Conservation (phyloP, 257 asterid species). For the Craterostigma plantagineum region DNA sequence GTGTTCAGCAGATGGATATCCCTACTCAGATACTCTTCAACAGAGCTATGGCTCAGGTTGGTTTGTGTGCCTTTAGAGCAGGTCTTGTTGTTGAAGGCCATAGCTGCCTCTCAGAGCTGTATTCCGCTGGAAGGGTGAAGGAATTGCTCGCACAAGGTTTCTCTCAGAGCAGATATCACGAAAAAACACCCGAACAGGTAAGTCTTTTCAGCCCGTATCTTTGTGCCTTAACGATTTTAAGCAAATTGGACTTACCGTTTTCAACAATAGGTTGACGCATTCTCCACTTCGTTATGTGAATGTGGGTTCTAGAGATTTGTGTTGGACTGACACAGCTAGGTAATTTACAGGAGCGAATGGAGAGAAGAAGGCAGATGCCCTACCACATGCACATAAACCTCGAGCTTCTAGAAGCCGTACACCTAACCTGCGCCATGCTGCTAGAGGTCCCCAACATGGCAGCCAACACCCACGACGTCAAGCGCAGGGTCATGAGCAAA, state of each 20-base stretch:
- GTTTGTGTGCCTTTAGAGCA: constrained; percentile 71
- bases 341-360: constrained; percentile 61
- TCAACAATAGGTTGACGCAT: too few relatives aligned
- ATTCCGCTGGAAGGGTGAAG: constrained; percentile 87
- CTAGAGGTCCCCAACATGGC: constrained; percentile 99
- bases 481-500: constrained; percentile 73
- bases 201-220: too few relatives aligned
- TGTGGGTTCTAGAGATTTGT: too few relatives aligned
- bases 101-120: constrained; percentile 73
- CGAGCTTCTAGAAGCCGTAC: constrained; percentile 96
- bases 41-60: constrained; percentile 94
- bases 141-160: constrained; percentile 94
- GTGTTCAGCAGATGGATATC: constrained; percentile 86
- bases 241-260: too few relatives aligned
- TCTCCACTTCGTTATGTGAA: too few relatives aligned
- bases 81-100: constrained; percentile 72
- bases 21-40: constrained; percentile 83
- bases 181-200: constrained; percentile 97
- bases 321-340: too few relatives aligned
- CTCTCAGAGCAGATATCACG: constrained; percentile 83
- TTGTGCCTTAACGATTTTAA: too few relatives aligned
- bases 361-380: constrained; percentile 97
- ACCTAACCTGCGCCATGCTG: constrained; percentile 76
- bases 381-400: constrained; percentile 96
- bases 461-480: constrained; percentile 67